Base-by-base conservation (phyloP, 495 filamentous ascomycete species). In the Penicillium subrubescens region DNA sequence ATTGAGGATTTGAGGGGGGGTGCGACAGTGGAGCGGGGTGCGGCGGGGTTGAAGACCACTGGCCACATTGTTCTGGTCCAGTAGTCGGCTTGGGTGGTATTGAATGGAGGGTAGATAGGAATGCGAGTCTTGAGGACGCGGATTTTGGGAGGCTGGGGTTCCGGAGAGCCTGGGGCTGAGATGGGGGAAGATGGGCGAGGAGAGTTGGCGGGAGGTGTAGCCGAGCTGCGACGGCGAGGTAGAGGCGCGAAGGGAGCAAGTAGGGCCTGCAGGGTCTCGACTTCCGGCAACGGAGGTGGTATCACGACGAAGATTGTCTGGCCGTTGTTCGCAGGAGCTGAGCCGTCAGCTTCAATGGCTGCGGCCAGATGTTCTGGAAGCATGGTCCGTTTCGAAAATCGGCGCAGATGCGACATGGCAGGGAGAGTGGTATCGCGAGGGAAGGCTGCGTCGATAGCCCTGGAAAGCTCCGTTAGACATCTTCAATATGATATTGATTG, bases 11-110 rank as follows among this genome's bases (percentile, higher is more conserved):
- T 65, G 92, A 8, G 66, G 71, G 77, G 77, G 0, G 80, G 79
- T 0, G 77, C 76, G 58, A 81, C 67, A 37, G 69, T 75, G 19
- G 73, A 70, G 10, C 77, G 72, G 12, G 79, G 71, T 83, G 54
- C 92, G 86, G 71, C 92, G 84, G 35, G 93, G 87, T 93, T 93
- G 80, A 96, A 98, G 8, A 92, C 82, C 6, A 90, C 88, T 0
- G 95, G 96, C 95, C 95, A 99, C 72, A 92, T 90, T 31, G 84
- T 82, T 29, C 84, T 79, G 34, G 86, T 88, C 92, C 92, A 97
- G 73, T 82, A 74, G 10, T 87, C 82, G 6, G 95, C 93, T 78
- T 97, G 92, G 12, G 86, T 73, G 23, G 83, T 74, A 21, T 89
- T 94, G 25, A 89, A 88, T 0, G 95, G 93, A 29, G 92, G 84